Base-by-base conservation (phyloP, 441 rosid species). In the Rhodomyrtus psidioides region DNA sequence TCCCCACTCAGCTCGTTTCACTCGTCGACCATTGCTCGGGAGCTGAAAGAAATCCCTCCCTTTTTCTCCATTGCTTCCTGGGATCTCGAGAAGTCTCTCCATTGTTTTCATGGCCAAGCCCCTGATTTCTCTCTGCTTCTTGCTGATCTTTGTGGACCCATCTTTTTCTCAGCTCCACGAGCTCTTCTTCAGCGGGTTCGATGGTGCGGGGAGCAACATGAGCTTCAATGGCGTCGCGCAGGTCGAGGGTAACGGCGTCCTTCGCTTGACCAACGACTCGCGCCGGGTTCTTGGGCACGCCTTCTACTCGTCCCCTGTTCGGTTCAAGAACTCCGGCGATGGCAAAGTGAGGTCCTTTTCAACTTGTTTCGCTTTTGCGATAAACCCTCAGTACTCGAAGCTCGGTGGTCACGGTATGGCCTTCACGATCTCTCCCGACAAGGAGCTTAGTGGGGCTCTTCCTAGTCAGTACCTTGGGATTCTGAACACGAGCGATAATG, bases 341-440 rank as follows among this genome's bases (percentile, higher is more conserved):
- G 91, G 90, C 83, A 92, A 86, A 87, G 87, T 89, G 39, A 57
- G 88, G 82, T 96, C 98, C 86, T 96, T 96, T 87, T 96, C 98
- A 15, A 91, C 98, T 26, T 90, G 96, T 28, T 96, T 96, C 86
- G 98, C 93, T 81, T 93, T 96, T 53, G 95, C 96, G 28, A 91
- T 94, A 39, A 91, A 91, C 28, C 95, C 97, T 14, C 92, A 93
- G 91, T 94, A 91, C 51, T 89, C 93, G 19, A 85, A 81, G 55
- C 95, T 95, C 23, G 98, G 99, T 28, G 98, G 98, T 54, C 98
- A 95, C 75, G 99, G 99, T 58, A 83, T 96, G 59, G 96, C 95
- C 83, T 95, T 96, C 87, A 87, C 95, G 44, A 88, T 96, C 85
- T 91, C 96, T 49, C 84, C 94, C 55, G 85, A 93, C 17, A 90